Evolutionary conservation across 768 basidiomycete genomes (phyloP).

Genomic region (Xerocomellus intermedius): DNA sequence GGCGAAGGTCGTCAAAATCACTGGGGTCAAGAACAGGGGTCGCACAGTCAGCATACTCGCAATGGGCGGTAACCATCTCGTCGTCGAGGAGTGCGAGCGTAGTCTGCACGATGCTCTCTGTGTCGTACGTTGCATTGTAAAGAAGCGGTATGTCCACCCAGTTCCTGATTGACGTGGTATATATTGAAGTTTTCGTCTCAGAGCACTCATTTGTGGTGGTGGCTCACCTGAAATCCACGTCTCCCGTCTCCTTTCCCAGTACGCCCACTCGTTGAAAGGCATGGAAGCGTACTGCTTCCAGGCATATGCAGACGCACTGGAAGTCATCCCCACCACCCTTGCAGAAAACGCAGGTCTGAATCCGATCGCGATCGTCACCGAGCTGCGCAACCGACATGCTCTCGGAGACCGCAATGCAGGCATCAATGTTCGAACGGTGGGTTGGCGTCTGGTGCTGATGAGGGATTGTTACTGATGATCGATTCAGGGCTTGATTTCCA

Average conservation of each 20-base stretch:
- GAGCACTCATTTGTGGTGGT: slow-evolving; percentile 93
- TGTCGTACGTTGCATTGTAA: slow-evolving; percentile 96
- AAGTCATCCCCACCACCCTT: slow-evolving; percentile 95
- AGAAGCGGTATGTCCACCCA: slow-evolving; percentile 73
- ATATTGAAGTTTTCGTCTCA: slow-evolving; percentile 24
- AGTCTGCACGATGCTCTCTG: slow-evolving; percentile 99
- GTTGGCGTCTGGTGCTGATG: slow-evolving; percentile 17
- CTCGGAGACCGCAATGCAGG: slow-evolving; percentile 93
- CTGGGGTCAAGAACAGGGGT: slow-evolving; percentile 91
- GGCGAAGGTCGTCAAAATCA: slow-evolving; percentile 90
- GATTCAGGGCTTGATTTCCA: slow-evolving; percentile 86
- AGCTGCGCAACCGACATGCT: slow-evolving; percentile 94
- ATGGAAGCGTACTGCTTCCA: slow-evolving; percentile 99
- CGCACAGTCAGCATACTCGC: slow-evolving; percentile 95
- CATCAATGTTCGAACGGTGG: slow-evolving; percentile 95
- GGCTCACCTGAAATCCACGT: slow-evolving; percentile 98
- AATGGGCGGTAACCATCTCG: slow-evolving; percentile 88
- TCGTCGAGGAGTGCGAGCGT: slow-evolving; percentile 95
- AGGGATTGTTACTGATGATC: slow-evolving; percentile 5
- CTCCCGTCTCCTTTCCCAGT: slow-evolving; percentile 85
- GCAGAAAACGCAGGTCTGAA: slow-evolving; percentile 99
- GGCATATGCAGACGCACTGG: slow-evolving; percentile 95
- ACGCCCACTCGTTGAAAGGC: slow-evolving; percentile 90
- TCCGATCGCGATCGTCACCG: slow-evolving; percentile 97
- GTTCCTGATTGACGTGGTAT: neutral